These are phyloP conservation scores for Pleurotus citrinopileatus DNA, from an alignment of 768 basidiomycete genomes.

Conservation along the genomic window DNA sequence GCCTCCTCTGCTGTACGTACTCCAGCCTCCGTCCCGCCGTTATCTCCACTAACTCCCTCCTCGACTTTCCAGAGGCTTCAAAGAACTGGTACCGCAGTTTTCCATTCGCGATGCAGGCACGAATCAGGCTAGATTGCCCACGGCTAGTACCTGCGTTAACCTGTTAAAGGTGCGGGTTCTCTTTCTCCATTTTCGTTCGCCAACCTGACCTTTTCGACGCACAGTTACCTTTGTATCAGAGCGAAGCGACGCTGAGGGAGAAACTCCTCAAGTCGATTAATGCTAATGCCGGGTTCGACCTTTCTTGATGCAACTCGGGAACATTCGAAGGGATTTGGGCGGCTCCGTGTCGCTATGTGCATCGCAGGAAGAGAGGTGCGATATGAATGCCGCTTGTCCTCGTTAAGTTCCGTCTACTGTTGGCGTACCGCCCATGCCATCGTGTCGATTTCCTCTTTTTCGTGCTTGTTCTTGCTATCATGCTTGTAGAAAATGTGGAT, in stretches of 20 bases:
- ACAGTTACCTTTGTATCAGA: slow-evolving; percentile 70
- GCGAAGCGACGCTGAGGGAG: slow-evolving; percentile 57
- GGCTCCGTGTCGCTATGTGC: too few relatives aligned
- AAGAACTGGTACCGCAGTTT: slow-evolving; percentile 85
- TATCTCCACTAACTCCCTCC: neutral
- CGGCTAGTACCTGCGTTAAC: slow-evolving; percentile 89
- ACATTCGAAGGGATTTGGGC: too few relatives aligned
- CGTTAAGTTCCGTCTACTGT: too few relatives aligned
- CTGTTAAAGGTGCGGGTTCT: slow-evolving; percentile 67
- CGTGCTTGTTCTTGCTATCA: too few relatives aligned
- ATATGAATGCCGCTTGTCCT: too few relatives aligned
- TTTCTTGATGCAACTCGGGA: slow-evolving; percentile 59
- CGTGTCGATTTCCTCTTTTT: too few relatives aligned
- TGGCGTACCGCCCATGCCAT: too few relatives aligned
- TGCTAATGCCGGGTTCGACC: slow-evolving; percentile 88
- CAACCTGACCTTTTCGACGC: neutral
- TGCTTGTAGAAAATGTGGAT: too few relatives aligned
- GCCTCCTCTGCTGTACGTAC: slow-evolving; percentile 71
- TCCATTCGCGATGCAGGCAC: slow-evolving; percentile 78
- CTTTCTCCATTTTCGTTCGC: neutral
- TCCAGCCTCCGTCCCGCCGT: slow-evolving; percentile 21
- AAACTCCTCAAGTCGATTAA: slow-evolving; percentile 88
- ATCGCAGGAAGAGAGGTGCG: too few relatives aligned
- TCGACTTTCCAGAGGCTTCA: slow-evolving; percentile 60
- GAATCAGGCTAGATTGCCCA: slow-evolving; percentile 71